Evolutionary conservation across 345 rosid genomes (phyloP), one percentile per base, ranked within the genome.

Genomic region (Mercurialis annua): DNA sequence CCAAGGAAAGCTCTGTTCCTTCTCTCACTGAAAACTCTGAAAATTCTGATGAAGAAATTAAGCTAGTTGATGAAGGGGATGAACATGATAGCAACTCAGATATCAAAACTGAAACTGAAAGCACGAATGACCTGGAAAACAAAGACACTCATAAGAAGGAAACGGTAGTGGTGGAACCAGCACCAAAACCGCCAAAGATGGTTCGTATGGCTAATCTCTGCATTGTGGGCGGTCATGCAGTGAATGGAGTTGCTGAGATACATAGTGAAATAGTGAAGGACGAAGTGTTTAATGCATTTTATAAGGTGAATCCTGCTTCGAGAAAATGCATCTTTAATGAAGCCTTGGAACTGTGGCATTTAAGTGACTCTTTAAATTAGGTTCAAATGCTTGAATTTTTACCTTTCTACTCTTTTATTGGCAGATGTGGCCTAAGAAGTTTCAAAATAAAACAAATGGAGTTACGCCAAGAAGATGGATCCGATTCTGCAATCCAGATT

Each of bases 381-480:
- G 11, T 23, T 11, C 5, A 49, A 63, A 0, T 10, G 50, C 38
- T 67, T 50, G 71, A 59, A 59, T 31, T 12, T 27, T 62, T 64
- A 59, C 59, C 34, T 66, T 33, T 77, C 27, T 70, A 71, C 59
- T 65, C 55, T 67, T 27, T 29, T 23, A 76, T 56, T 76, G 59
- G 81, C 83, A 86, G 94, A 64, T 88, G 70, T 88, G 92, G 88
- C 95, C 90, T 3, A 81, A 77, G 49, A 88, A 84, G 66, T 88
- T 88, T 72, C 90, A 86, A 77, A 88, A 88, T 62, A 88, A 88
- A 75, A 88, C 95, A 64, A 88, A 88, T 61, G 95, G 95, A 53
- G 95, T 88, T 62, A 88, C 92, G 18, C 92, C 95, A 59, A 80
- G 95, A 73, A 81, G 95, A 74, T 88, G 95, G 95, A 84, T 88